A percentile compares a stretch with the other conserved stretches of the same genome.
Evolutionary conservation across 2,329 filamentous ascomycete genomes (phyloP).

Genomic region (Epichloe scottii): DNA sequence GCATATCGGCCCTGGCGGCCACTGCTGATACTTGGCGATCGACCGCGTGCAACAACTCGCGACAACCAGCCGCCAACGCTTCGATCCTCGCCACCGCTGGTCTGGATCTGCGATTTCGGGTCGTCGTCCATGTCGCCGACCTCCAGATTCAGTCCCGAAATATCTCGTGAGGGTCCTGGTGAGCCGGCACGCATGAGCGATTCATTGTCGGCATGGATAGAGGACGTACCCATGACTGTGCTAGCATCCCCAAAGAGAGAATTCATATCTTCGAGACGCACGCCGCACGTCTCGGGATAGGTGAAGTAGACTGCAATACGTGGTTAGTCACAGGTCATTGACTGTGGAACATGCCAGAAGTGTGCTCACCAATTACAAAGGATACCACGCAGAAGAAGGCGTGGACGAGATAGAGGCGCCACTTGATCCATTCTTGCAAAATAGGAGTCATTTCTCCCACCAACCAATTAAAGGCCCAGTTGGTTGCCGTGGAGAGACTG

Average conservation of each 20-base stretch:
- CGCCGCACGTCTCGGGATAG: slow-evolving; percentile 92
- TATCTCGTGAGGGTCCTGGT: slow-evolving; percentile 54
- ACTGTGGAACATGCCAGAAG: background rate
- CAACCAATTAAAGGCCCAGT: slow-evolving; percentile 98
- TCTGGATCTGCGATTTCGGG: slow-evolving; percentile 28
- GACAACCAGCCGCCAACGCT: slow-evolving; percentile 39
- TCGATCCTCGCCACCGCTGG: slow-evolving; percentile 22
- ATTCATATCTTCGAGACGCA: slow-evolving; percentile 95
- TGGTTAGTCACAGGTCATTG: slow-evolving; percentile 1
- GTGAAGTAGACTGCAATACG: slow-evolving; percentile 71
- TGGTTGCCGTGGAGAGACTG: slow-evolving; percentile 87
- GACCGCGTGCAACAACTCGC: slow-evolving; percentile 26
- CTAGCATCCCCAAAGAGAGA: slow-evolving; percentile 86
- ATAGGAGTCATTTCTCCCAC: slow-evolving; percentile 93
- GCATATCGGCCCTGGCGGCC: slow-evolving; percentile 28
- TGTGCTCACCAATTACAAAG: slow-evolving; percentile 78
- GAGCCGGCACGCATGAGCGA: slow-evolving; percentile 68
- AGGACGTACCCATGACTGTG: slow-evolving; percentile 66
- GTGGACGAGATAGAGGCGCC: slow-evolving; percentile 88
- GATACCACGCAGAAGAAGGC: slow-evolving; percentile 93
- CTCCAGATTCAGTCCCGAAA: slow-evolving; percentile 73
- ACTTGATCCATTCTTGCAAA: slow-evolving; percentile 80
- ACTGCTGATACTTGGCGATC: slow-evolving; percentile 25
- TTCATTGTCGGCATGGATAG: slow-evolving; percentile 61
- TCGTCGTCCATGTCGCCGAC: slow-evolving; percentile 47